These are phyloP conservation scores for Pichia heedii DNA, from an alignment of 805 yeast species.

Conservation along the genomic window DNA sequence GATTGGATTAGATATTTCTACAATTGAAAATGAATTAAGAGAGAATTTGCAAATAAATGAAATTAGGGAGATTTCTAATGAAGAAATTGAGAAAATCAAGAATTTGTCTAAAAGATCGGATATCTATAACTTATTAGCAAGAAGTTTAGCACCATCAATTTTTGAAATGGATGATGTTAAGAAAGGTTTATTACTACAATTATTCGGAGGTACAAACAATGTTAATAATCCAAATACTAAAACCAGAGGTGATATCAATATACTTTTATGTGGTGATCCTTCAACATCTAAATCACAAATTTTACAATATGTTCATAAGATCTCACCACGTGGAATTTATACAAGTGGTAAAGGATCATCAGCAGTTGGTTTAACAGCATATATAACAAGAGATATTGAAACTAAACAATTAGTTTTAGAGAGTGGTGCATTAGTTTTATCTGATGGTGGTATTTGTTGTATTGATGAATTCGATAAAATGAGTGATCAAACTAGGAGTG, in stretches of 20 bases:
- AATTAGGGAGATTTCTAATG: slow-evolving; percentile 54
- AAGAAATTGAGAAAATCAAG: slow-evolving; percentile 57
- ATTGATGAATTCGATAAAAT: slow-evolving; percentile 98
- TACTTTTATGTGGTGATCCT: slow-evolving; percentile 94
- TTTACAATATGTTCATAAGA: slow-evolving; percentile 89
- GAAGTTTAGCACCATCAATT: slow-evolving; percentile 95
- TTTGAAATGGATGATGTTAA: slow-evolving; percentile 95
- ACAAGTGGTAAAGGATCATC: slow-evolving; percentile 99
- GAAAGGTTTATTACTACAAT: slow-evolving; percentile 84
- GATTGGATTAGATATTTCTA: slow-evolving; percentile 70
- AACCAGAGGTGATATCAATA: slow-evolving; percentile 92
- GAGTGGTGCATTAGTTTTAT: slow-evolving; percentile 89
- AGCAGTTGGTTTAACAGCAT: slow-evolving; percentile 98
- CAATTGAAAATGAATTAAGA: slow-evolving; percentile 49
- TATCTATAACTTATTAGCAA: slow-evolving; percentile 73
- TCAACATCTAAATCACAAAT: slow-evolving; percentile 95
- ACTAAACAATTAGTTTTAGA: slow-evolving; percentile 90
- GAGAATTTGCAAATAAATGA: slow-evolving; percentile 72
- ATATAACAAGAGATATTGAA: slow-evolving; percentile 88
- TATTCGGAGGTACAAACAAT: slow-evolving; percentile 94
- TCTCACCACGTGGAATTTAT: slow-evolving; percentile 96
- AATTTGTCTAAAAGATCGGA: slow-evolving; percentile 62
- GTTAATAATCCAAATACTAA: slow-evolving; percentile 82
- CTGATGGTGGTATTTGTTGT: slow-evolving; percentile 98
- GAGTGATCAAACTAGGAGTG: slow-evolving; percentile 91